These are phyloP conservation scores for Crucihimalaya himalaica DNA, from an alignment of 345 rosid genomes.

Conservation along the genomic window DNA sequence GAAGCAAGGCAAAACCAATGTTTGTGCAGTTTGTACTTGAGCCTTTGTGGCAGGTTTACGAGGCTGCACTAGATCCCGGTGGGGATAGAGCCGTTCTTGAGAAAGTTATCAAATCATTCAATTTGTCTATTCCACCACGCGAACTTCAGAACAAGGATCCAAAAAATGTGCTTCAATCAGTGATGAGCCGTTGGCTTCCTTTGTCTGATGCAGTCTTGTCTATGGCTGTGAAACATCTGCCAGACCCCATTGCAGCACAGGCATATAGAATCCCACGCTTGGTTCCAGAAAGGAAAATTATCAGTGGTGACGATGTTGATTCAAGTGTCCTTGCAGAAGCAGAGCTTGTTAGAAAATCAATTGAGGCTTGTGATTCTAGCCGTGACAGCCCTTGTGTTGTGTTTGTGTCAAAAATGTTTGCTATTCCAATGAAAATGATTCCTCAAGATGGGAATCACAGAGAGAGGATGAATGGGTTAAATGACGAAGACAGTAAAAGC, in stretches of 20 bases:
- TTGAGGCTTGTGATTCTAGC: slow-evolving; percentile 73
- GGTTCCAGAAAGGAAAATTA: slow-evolving; percentile 70
- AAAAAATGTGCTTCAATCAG: slow-evolving; percentile 73
- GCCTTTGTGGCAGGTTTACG: slow-evolving; percentile 88
- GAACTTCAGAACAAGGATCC: slow-evolving; percentile 90
- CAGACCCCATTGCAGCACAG: slow-evolving; percentile 84
- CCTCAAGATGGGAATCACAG: slow-evolving; percentile 73
- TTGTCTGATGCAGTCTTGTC: slow-evolving; percentile 81
- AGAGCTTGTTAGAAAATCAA: slow-evolving; percentile 66
- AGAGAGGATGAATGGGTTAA: slow-evolving; percentile 55
- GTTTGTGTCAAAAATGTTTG: slow-evolving; percentile 96
- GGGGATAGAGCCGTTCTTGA: slow-evolving; percentile 62
- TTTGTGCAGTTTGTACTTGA: slow-evolving; percentile 97
- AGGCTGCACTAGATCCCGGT: slow-evolving; percentile 68
- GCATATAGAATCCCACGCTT: slow-evolving; percentile 63
- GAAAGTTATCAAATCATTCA: slow-evolving; percentile 74
- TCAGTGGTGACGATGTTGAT: slow-evolving; percentile 46
- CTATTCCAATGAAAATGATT: slow-evolving; percentile 73
- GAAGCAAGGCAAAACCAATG: slow-evolving; percentile 79
- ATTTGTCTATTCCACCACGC: slow-evolving; percentile 69
- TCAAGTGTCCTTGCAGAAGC: slow-evolving; percentile 62
- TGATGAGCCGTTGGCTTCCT: slow-evolving; percentile 95
- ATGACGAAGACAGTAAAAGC: slow-evolving; percentile 53
- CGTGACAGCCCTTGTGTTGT: slow-evolving; percentile 71
- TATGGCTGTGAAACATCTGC: slow-evolving; percentile 83